Conservation (phyloP, 345 rosid species). For the Excoecaria agallocha region DNA sequence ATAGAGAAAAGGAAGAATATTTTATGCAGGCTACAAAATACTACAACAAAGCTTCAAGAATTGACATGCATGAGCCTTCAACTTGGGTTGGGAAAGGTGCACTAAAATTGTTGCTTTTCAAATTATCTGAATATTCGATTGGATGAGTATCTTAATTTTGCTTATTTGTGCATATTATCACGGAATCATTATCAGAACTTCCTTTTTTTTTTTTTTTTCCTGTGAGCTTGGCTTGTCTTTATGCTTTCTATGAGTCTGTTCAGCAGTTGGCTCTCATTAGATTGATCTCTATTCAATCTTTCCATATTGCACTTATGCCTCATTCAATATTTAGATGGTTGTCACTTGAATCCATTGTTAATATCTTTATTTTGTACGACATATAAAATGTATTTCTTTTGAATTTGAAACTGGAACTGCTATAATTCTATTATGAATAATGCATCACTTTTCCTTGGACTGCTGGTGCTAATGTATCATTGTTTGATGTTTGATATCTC, state of each 20-base stretch:
- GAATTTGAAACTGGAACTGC: conserved; percentile 3
- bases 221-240: background rate
- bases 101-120: background rate
- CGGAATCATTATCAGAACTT: background rate
- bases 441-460: background rate
- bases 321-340: background rate
- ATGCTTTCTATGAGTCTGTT: background rate
- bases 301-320: background rate
- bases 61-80: conserved; percentile 96
- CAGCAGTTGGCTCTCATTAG: background rate
- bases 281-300: background rate
- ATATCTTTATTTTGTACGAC: background rate
- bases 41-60: conserved; percentile 90
- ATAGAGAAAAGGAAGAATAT: conserved; percentile 87
- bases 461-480: background rate
- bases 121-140: background rate
- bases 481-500: background rate
- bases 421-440: background rate
- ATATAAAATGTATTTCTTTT: background rate
- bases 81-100: conserved; percentile 99
- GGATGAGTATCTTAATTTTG: background rate
- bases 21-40: conserved; percentile 79
- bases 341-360: background rate
- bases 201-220: no score
- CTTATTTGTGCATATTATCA: background rate